Evolutionary conservation across 2,329 filamentous ascomycete genomes (phyloP), one percentile per base, ranked within the genome.

Genomic region (Xylariaceae sp.): DNA sequence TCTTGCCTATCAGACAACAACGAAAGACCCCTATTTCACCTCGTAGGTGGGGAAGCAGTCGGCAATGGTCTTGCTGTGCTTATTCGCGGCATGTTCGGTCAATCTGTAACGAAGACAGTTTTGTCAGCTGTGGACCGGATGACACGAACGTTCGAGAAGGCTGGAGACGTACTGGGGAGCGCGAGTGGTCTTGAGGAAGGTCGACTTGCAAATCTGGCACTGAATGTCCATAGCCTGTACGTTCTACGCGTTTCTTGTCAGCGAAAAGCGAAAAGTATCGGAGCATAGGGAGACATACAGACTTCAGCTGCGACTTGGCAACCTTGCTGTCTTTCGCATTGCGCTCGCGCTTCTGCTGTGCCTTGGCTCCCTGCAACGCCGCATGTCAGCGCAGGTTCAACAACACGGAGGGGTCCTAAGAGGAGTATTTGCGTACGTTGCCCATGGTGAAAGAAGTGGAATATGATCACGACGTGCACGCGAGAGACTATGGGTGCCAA

Each of bases 181-280:
- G 60, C 84, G 83, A 47, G 83, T 84, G 28, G 86, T 90, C 72
- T 84, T 83, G 54, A 89, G 76, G 70, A 90, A 89, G 22, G 84
- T 86, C 54, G 83, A 78, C 67, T 82, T 85, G 83, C 86, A 90
- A 57, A 81, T 72, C 52, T 78, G 69, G 75, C 86, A 90, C 65
- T 87, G 83, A 65, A 89, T 87, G 59, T 78, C 82, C 72, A 81
- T 85, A 45, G 86, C 85, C 53, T 82, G 73, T 54, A 77, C 73
- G 69, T 89, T 89, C 83, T 87, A 52, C 45, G 34, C 39, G 39
- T 29, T 41, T 37, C 33, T 33, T 33, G 31, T 9, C 18, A 28
- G 9, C 38, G 22, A 19, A 22, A 28, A 35, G 42, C 31, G 43
- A 13, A 34, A 37, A 9, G 9, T 24, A 31, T 12, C 19, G 17